A percentile compares a stretch with the other conserved stretches of the same genome.
Evolutionary conservation across 1,139 yeast species (phyloP).

Genomic region (Blastobotrys persicus): DNA sequence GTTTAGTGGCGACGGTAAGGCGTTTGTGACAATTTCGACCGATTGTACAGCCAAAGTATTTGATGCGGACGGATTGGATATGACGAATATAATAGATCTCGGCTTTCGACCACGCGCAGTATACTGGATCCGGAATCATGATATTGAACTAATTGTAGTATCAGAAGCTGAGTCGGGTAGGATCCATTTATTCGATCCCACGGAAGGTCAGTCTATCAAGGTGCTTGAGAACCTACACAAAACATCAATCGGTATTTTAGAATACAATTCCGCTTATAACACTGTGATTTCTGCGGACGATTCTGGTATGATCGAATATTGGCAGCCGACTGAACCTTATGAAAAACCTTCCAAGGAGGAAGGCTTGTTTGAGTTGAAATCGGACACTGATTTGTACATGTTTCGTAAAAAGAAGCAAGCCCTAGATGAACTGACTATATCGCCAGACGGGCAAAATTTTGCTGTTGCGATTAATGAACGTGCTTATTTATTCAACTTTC

Average conservation of each 20-base stretch:
- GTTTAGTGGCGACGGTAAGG: conserved; percentile 31
- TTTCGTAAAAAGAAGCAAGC: conserved; percentile 39
- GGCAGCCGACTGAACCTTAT: conserved; percentile 36
- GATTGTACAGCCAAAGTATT: conserved; percentile 39
- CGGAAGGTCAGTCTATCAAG: conserved; percentile 22
- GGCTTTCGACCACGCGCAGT: conserved; percentile 22
- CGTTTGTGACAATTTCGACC: conserved; percentile 38
- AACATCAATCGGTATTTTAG: conserved; percentile 33
- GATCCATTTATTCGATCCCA: conserved; percentile 33
- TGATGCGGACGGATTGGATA: conserved; percentile 43
- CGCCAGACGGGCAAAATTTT: conserved; percentile 33
- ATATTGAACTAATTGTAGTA: conserved; percentile 20
- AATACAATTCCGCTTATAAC: conserved; percentile 35
- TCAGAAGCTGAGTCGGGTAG: conserved; percentile 33
- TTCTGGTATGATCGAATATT: conserved; percentile 47
- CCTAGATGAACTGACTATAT: conserved; percentile 30
- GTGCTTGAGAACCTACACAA: conserved; percentile 35
- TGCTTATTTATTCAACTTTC: conserved; percentile 39
- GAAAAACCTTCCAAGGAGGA: conserved; percentile 25
- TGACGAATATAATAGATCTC: conserved; percentile 41
- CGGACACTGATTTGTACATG: conserved; percentile 46
- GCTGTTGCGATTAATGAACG: conserved; percentile 40
- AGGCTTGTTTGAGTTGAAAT: conserved; percentile 40
- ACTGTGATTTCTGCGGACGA: conserved; percentile 44
- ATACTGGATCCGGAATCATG: conserved; percentile 24